A percentile compares a stretch with the other conserved stretches of the same genome.
These are phyloP conservation scores for Hygrophoropsis aurantiaca DNA, from an alignment of 768 basidiomycete genomes.

Conservation along the genomic window DNA sequence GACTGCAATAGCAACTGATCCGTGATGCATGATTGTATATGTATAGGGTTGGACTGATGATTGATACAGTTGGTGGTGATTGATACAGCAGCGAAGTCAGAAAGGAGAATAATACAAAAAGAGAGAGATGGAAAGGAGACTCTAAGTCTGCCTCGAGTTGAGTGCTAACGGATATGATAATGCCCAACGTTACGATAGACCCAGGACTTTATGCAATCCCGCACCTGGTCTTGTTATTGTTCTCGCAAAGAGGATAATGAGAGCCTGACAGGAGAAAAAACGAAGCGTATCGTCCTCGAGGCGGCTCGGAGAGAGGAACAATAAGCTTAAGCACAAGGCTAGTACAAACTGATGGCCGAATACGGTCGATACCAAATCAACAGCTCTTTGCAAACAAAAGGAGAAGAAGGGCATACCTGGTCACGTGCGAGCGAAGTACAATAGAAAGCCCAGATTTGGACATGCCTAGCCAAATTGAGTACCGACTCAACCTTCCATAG, in stretches of 20 bases:
- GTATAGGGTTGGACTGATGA: background rate
- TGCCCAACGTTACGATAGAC: too few species aligned
- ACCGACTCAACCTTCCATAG: too few species aligned
- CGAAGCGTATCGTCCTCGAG: background rate
- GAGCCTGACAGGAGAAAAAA: too few species aligned
- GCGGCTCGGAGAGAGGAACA: too few species aligned
- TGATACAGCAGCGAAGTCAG: constrained; percentile 16
- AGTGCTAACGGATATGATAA: background rate
- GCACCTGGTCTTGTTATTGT: too few species aligned
- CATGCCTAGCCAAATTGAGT: too few species aligned
- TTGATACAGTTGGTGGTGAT: constrained; percentile 16
- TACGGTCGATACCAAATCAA: background rate
- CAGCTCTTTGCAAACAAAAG: background rate
- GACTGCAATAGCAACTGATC: constrained; percentile 66
- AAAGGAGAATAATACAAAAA: constrained; percentile 1
- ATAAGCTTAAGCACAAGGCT: background rate
- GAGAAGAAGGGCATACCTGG: background rate
- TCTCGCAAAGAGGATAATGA: too few species aligned
- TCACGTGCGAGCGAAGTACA: background rate
- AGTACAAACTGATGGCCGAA: background rate
- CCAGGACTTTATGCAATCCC: too few species aligned
- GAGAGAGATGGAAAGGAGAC: too few species aligned
- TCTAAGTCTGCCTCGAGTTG: too few species aligned
- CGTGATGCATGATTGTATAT: constrained; percentile 44
- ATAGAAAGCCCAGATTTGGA: background rate